Evolutionary conservation across 345 rosid genomes (phyloP).

Genomic region (Litchi chinensis): DNA sequence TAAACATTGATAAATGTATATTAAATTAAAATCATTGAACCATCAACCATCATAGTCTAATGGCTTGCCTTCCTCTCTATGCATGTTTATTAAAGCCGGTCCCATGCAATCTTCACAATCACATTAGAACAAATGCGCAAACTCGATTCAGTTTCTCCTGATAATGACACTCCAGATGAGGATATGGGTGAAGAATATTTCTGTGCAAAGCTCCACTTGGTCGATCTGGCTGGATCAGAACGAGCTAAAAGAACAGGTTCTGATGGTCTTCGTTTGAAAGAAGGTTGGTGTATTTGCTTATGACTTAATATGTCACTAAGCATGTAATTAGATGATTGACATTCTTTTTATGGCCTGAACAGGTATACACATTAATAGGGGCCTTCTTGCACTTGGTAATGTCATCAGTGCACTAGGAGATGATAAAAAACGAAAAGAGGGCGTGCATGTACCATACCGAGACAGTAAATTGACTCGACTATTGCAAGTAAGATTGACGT

Average conservation of each 20-base stretch:
- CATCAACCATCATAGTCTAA: constrained; percentile 29
- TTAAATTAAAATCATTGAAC: constrained; percentile 6
- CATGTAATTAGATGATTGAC: not conserved
- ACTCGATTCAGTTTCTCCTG: constrained; percentile 47
- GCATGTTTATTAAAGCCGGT: constrained; percentile 63
- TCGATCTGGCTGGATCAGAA: constrained; percentile 92
- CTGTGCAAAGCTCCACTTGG: constrained; percentile 83
- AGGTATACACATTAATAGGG: constrained; percentile 84
- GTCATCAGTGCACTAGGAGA: constrained; percentile 89
- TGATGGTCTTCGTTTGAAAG: constrained; percentile 74
- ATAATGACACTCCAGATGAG: constrained; percentile 45
- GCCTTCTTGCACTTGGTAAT: constrained; percentile 91
- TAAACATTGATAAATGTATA: not conserved
- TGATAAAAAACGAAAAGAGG: constrained; percentile 83
- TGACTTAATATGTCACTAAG: constrained; percentile 9
- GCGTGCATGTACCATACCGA: constrained; percentile 80
- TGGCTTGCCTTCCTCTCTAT: constrained; percentile 27
- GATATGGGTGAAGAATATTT: constrained; percentile 70
- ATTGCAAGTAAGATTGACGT: constrained; percentile 55
- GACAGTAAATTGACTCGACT: constrained; percentile 87
- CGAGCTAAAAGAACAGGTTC: constrained; percentile 89
- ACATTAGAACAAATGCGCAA: constrained; percentile 76
- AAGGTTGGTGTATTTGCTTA: constrained; percentile 50
- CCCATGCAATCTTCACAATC: constrained; percentile 95
- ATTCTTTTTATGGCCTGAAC: constrained; percentile 26